Evolutionary conservation across 148 eudicot species (phyloP), one percentile per base, ranked within the genome.

Genomic region (Oxyria digyna): DNA sequence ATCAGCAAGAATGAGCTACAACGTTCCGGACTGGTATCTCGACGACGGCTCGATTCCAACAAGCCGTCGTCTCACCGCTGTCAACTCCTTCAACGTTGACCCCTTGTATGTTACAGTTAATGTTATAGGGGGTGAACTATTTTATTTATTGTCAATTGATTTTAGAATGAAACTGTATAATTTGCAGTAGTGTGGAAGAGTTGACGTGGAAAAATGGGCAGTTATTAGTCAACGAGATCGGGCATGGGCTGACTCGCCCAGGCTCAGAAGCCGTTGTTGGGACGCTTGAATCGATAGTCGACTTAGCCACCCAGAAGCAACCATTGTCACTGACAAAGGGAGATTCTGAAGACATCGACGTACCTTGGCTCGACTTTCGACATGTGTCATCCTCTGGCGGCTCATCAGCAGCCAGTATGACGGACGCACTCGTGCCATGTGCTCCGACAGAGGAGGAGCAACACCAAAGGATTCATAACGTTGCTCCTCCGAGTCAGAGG

Each of bases 131-230:
- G n/a, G n/a, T n/a, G n/a, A n/a, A n/a, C n/a, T n/a, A n/a, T n/a
- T n/a, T n/a, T n/a, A n/a, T n/a, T n/a, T n/a, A n/a, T n/a, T n/a
- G n/a, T n/a, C n/a, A n/a, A n/a, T n/a, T n/a, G n/a, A n/a, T n/a
- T n/a, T n/a, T n/a, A n/a, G n/a, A n/a, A n/a, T n/a, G n/a, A n/a
- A n/a, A n/a, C n/a, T n/a, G 38, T 2, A 35, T 35, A 35, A 35
- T 35, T 35, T 75, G 57, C 79, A 91, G 97, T 81, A 91, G 96
- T 81, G 69, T 82, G 79, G 85, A 89, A 0, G 97, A 91, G 78
- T 69, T 91, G 26, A 78, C 84, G 21, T 91, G 97, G 97, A 85
- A 91, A 76, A 91, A 91, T 69, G 97, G 97, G 23, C 92, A 91
- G 40, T 38, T 82, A 32, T 69, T 83, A 3, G 80, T 88, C 90